phyloP scores from a whole-genome alignment of 305 asterid genomes.

The Fraxinus dipetala region DNA sequence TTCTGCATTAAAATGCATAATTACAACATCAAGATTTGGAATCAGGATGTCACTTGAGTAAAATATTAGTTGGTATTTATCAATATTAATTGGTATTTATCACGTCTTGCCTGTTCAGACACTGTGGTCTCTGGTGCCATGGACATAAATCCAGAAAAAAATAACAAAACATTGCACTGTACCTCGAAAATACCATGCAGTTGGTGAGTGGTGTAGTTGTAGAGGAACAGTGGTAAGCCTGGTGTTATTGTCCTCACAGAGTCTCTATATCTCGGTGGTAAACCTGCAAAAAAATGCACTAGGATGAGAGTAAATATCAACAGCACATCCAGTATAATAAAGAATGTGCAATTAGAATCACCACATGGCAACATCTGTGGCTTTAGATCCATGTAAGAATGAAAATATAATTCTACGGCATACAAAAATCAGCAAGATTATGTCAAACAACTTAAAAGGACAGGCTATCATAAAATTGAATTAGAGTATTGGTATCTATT shows the following conservation, averaged over 20 bases:
- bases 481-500: neutral
- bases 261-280: slow-evolving; percentile 93
- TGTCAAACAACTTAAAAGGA: neutral
- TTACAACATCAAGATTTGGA: neutral
- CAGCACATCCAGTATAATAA: neutral
- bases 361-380: neutral
- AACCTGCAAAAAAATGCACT: slow-evolving; percentile 45
- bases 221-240: slow-evolving; percentile 90
- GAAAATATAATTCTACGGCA: neutral
- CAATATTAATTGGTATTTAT: neutral
- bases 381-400: neutral
- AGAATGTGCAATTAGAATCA: neutral
- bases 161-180: slow-evolving; percentile 10
- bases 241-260: slow-evolving; percentile 98
- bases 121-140: neutral
- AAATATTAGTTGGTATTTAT: neutral
- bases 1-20: neutral
- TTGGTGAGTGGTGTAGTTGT: slow-evolving; percentile 93
- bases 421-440: neutral
- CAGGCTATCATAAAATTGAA: neutral
- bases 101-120: neutral
- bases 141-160: neutral
- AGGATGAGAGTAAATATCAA: neutral
- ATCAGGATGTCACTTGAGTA: neutral
- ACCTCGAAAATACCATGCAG: slow-evolving; percentile 96